These are phyloP conservation scores for Massospora cicadina DNA, from an alignment of 371 early-diverging fungal species.

Conservation along the genomic window DNA sequence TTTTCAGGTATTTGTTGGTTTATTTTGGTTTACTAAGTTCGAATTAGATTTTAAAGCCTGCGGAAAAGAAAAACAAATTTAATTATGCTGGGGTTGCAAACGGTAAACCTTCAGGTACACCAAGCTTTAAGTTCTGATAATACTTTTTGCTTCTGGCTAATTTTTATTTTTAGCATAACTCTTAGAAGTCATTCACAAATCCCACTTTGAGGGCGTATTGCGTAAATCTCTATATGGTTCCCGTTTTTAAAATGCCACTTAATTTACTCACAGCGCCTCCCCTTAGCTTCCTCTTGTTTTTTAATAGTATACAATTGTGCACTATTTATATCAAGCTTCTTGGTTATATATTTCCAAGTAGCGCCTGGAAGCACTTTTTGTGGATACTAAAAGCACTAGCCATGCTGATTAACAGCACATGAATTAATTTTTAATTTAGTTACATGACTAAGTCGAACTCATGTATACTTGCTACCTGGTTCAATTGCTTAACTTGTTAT, in stretches of 20 bases:
- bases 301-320: neutral
- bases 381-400: neutral
- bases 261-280: neutral
- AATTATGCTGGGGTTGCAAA: slow-evolving; percentile 41
- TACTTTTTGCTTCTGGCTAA: neutral
- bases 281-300: neutral
- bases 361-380: neutral
- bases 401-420: no score
- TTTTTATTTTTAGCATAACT: neutral
- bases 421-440: no score
- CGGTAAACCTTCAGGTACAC: neutral
- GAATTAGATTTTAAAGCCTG: slow-evolving; percentile 11
- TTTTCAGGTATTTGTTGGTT: slow-evolving; percentile 9
- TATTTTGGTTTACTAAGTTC: slow-evolving; percentile 22
- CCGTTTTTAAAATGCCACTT: neutral
- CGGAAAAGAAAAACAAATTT: slow-evolving; percentile 44
- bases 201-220: neutral
- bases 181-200: neutral
- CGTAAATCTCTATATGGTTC: neutral
- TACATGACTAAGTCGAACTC: no score
- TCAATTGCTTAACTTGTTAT: no score
- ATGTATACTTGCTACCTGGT: no score
- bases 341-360: neutral
- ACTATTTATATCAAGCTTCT: neutral
- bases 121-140: neutral